Base-by-base conservation (phyloP, 371 early-diverging fungal species). In the Mucor ambiguus region DNA sequence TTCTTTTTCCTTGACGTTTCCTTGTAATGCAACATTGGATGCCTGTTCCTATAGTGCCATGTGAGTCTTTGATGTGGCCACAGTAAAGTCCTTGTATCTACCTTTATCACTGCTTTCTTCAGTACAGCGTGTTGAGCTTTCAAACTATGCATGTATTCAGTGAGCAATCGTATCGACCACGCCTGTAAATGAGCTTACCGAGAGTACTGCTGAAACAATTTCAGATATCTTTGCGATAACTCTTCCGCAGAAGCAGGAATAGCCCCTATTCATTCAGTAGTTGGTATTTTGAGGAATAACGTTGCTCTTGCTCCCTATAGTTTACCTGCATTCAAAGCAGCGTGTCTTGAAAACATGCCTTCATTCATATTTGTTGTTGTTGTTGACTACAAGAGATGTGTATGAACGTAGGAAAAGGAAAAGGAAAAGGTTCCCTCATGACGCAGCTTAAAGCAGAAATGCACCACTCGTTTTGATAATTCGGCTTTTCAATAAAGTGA, bases 1-100 rank as follows among this genome's bases (percentile, higher is more conserved):
- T 67, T 89, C 89, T 69, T 86, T 88, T 57, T 86, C 85, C 61
- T 89, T 89, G 24, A 86, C 78, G 32, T 84, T 82, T n/a, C 82
- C 77, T 58, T 87, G 87, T 29, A 89, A 69, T 3, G 81, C 44
- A 11, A 79, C 69, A 66, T 85, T 89, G 12, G 78, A 79, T 3
- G 85, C 76, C 85, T 85, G 86, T 71, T 89, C 87, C 89, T 89
- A 35, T 11, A 62, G n/a, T 22, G 14, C 12, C 48, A 26, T 28
- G 3, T 37, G 2, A 57, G 16, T 43, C n/a, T 38, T 41, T 16
- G 20, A 48, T 30, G 7, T 41, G 8, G 10, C 32, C 18, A 26
- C 22, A 29, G 10, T 4, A 35, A n/a, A 20, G 46, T n/a, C 4
- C 29, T 20, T 4, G n/a, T 49, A 24, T 35, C 12, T 77, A 87